Conservation (phyloP, 306 rosid genomes). For the Acacia acuminata region DNA sequence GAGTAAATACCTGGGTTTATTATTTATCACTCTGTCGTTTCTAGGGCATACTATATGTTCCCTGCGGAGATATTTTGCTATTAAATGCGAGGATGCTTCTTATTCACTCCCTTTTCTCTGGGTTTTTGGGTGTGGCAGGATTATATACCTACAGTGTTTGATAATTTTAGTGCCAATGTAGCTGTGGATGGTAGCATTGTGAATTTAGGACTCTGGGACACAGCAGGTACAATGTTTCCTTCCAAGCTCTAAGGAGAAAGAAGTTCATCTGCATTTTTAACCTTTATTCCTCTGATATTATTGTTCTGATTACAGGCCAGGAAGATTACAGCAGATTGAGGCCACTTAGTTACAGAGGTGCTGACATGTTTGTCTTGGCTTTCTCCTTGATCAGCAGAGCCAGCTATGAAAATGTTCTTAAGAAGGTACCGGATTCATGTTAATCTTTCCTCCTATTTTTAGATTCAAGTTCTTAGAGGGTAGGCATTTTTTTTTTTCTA, state of each 20-base stretch:
- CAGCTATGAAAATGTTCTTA: slow-evolving; percentile 94
- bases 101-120: not conserved
- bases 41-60: slow-evolving; percentile 4
- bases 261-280: slow-evolving; percentile 6
- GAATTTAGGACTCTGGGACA: slow-evolving; percentile 96
- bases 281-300: not conserved
- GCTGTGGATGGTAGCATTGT: slow-evolving; percentile 93
- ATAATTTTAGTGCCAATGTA: slow-evolving; percentile 97
- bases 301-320: slow-evolving; percentile 59
- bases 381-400: slow-evolving; percentile 92
- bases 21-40: not conserved
- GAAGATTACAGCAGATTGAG: slow-evolving; percentile 99
- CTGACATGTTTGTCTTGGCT: slow-evolving; percentile 86
- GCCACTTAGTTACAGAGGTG: slow-evolving; percentile 98
- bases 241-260: not conserved
- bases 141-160: slow-evolving; percentile 92
- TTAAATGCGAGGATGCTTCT: not conserved
- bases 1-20: not conserved
- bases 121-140: slow-evolving; percentile 53
- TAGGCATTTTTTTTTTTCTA: not conserved
- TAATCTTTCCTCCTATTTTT: slow-evolving; percentile 24
- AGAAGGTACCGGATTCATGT: slow-evolving; percentile 59
- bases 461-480: slow-evolving; percentile 26
- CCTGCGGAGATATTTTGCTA: not conserved
- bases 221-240: slow-evolving; percentile 69